phyloP scores from a whole-genome alignment of 768 basidiomycete genomes.

The Mycena crocata region DNA sequence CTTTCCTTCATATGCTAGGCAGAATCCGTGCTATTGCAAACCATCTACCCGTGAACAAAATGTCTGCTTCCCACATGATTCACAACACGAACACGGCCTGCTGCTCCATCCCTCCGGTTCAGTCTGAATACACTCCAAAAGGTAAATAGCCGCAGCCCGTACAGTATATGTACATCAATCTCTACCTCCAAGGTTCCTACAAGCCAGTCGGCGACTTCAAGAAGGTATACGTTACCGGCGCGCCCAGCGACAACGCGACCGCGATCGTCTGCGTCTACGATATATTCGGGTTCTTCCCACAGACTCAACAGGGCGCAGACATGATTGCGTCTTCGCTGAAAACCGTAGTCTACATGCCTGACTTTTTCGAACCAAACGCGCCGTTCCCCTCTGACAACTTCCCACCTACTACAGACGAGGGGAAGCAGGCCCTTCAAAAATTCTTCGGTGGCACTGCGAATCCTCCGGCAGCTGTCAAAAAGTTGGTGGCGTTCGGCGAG shows the following conservation, averaged over 20 bases:
- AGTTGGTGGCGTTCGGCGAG: slow-evolving; percentile 56
- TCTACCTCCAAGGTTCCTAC: slow-evolving; percentile 33
- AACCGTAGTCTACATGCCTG: slow-evolving; percentile 73
- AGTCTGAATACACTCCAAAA: slow-evolving; percentile 63
- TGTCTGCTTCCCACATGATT: slow-evolving; percentile 42
- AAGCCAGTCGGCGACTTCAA: slow-evolving; percentile 61
- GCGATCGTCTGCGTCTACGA: slow-evolving; percentile 71
- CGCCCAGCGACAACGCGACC: slow-evolving; percentile 60
- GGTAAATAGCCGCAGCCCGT: slow-evolving; percentile 38
- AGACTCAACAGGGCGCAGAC: slow-evolving; percentile 73
- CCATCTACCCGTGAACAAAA: slow-evolving; percentile 50
- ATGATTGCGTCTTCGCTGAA: slow-evolving; percentile 65
- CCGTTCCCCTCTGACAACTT: slow-evolving; percentile 62
- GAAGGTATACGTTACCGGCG: slow-evolving; percentile 64
- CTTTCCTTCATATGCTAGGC: too few relatives aligned
- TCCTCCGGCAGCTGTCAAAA: slow-evolving; percentile 50
- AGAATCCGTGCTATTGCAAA: slow-evolving; percentile 51
- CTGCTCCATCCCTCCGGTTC: slow-evolving; percentile 67
- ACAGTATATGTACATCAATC: background rate
- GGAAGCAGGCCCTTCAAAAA: slow-evolving; percentile 62
- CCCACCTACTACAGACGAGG: slow-evolving; percentile 65
- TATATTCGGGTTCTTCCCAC: slow-evolving; percentile 75
- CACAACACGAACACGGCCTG: slow-evolving; percentile 60
- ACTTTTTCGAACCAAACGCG: slow-evolving; percentile 67
- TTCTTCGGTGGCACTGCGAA: slow-evolving; percentile 71